Percentiles rank a stretch among this genome's conserved stretches.
These are phyloP conservation scores for Paraconiothyrium sp. DNA, from an alignment of 2,329 filamentous ascomycete species.

Conservation along the genomic window DNA sequence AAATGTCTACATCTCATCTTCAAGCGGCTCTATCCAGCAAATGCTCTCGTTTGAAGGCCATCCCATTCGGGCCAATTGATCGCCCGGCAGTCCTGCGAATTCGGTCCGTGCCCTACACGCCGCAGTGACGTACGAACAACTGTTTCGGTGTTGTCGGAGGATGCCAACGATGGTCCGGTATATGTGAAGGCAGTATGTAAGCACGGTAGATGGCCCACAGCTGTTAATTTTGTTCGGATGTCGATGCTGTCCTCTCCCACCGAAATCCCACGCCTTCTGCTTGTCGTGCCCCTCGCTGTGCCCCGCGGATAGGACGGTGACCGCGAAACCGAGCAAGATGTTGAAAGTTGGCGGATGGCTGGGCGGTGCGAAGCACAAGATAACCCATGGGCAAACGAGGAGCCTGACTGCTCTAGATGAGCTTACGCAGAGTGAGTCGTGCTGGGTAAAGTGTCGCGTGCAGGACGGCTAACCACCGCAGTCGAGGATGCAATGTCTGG, in stretches of 20 bases:
- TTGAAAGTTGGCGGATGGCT: conserved; percentile 53
- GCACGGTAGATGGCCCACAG: not conserved
- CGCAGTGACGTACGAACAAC: not conserved
- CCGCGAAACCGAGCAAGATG: conserved; percentile 27
- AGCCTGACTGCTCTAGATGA: conserved; percentile 68
- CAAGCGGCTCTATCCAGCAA: too few relatives aligned
- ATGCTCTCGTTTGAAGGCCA: not conserved
- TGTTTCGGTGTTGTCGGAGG: not conserved
- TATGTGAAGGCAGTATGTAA: conserved; percentile 2
- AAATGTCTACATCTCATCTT: too few relatives aligned
- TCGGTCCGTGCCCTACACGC: conserved; percentile 2
- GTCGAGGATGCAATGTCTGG: conserved; percentile 60
- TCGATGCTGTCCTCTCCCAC: not conserved
- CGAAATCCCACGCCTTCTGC: not conserved
- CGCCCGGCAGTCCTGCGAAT: conserved; percentile 8
- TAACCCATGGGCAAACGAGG: conserved; percentile 56
- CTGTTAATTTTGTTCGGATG: conserved; percentile 4
- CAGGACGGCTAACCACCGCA: conserved; percentile 36
- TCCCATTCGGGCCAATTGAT: conserved; percentile 5
- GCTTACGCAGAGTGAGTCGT: conserved; percentile 61
- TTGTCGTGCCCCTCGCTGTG: conserved; percentile 4
- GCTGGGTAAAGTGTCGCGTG: not conserved
- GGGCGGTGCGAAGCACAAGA: conserved; percentile 39
- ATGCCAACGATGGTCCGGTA: not conserved
- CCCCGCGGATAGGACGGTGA: conserved; percentile 1